A percentile compares a stretch with the other conserved stretches of the same genome.
Evolutionary conservation across 2,329 filamentous ascomycete genomes (phyloP).

Genomic region (Talaromyces sp.): DNA sequence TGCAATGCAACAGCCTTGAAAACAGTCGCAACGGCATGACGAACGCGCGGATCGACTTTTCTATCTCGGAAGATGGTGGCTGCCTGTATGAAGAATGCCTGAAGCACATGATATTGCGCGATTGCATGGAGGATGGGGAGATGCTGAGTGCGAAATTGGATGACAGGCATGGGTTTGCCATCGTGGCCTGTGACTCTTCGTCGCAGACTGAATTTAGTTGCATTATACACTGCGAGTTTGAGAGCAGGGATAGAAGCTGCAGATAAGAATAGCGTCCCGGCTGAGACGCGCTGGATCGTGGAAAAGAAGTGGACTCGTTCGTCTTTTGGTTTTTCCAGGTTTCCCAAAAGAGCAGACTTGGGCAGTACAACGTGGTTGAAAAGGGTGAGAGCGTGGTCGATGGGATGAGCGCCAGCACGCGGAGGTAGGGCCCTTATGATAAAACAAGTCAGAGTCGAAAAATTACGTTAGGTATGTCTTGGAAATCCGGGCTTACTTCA

Average conservation of each 20-base stretch:
- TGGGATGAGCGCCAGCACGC: conserved; percentile 29
- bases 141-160: conserved; percentile 24
- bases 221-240: conserved; percentile 19
- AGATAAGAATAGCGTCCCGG: conserved; percentile 18
- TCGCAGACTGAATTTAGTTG: conserved; percentile 19
- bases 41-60: background rate
- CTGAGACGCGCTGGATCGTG: conserved; percentile 16
- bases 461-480: background rate
- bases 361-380: conserved; percentile 30
- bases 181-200: conserved; percentile 17
- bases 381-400: conserved; percentile 28
- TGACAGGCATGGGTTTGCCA: conserved; percentile 17
- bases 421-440: conserved; percentile 17
- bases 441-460: background rate
- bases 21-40: conserved; percentile 12
- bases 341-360: conserved; percentile 25
- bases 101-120: conserved; percentile 19
- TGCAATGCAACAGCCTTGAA: conserved; percentile 14
- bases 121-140: conserved; percentile 22
- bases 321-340: conserved; percentile 14
- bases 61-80: background rate
- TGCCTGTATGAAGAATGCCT: conserved; percentile 14
- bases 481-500: conserved; percentile 13
- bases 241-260: conserved; percentile 17
- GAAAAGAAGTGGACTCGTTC: conserved; percentile 26